Evolutionary conservation across 352 stramenopile species (phyloP).

Genomic region (Globisporangium parvum): DNA sequence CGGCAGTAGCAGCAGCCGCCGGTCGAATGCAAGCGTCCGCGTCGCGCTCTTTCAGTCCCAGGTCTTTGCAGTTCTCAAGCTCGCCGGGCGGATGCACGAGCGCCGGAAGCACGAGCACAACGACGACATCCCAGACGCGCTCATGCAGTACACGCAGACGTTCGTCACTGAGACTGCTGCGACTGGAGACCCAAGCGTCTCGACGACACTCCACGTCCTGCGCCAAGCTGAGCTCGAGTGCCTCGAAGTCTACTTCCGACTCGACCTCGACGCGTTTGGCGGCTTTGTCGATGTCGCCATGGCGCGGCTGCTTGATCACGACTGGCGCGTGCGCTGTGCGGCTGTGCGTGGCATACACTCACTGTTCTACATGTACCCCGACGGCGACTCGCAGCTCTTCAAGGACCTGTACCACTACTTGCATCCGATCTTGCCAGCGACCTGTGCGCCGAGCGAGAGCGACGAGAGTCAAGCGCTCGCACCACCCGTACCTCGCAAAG

Average conservation of each 20-base stretch:
- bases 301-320: conserved; percentile 37
- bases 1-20: conserved; percentile 16
- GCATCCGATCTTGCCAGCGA: conserved; percentile 20
- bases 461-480: neutral
- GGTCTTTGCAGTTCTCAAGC: conserved; percentile 32
- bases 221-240: conserved; percentile 37
- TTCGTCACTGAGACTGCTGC: conserved; percentile 22
- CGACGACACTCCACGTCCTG: conserved; percentile 18
- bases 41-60: conserved; percentile 47
- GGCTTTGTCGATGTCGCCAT: conserved; percentile 50
- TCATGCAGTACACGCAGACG: conserved; percentile 37
- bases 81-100: conserved; percentile 50
- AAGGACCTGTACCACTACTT: conserved; percentile 42
- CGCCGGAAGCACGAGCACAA: conserved; percentile 40
- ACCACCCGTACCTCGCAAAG: neutral
- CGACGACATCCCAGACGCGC: conserved; percentile 38
- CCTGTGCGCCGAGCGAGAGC: neutral
- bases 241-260: conserved; percentile 64
- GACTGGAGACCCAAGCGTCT: neutral
- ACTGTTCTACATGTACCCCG: conserved; percentile 78
- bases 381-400: conserved; percentile 52
- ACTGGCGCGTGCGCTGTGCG: conserved; percentile 45
- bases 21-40: conserved; percentile 20
- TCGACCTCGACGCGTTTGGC: conserved; percentile 44
- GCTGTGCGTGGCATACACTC: conserved; percentile 50